These are phyloP conservation scores for Chrysanthemum seticuspe DNA, from an alignment of 129 eudicot genomes.

Conservation along the genomic window DNA sequence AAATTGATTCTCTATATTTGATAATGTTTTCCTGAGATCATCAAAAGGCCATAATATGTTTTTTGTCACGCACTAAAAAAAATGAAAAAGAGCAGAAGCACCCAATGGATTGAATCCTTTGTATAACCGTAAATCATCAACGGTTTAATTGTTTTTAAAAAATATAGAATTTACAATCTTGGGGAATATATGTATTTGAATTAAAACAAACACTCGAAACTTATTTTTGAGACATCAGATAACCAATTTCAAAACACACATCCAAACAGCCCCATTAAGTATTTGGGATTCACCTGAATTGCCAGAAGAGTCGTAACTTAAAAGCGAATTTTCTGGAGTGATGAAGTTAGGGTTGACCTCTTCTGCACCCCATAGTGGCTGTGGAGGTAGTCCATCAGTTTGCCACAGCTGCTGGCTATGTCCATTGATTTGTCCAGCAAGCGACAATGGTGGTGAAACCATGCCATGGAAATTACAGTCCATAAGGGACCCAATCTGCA, in stretches of 20 bases:
- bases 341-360: conserved; percentile 61
- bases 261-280: not conserved
- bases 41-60: too few relatives aligned
- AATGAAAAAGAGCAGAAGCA: too few relatives aligned
- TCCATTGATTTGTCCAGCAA: too few relatives aligned
- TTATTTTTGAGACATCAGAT: not conserved
- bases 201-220: not conserved
- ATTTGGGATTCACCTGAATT: conserved; percentile 54
- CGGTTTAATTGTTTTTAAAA: too few relatives aligned
- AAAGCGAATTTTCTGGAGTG: conserved; percentile 58
- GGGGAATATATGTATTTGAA: too few relatives aligned
- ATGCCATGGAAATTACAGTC: conserved; percentile 51
- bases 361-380: conserved; percentile 68
- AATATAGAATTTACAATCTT: too few relatives aligned
- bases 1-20: too few relatives aligned
- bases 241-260: not conserved
- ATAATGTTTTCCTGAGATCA: too few relatives aligned
- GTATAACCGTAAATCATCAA: too few relatives aligned
- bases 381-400: conserved; percentile 50
- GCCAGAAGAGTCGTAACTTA: conserved; percentile 66
- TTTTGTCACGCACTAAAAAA: too few relatives aligned
- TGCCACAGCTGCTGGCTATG: conserved; percentile 57
- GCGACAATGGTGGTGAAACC: conserved; percentile 45
- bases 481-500: conserved; percentile 60
- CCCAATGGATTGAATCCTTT: too few relatives aligned